Evolutionary conservation across 2,329 filamentous ascomycete genomes (phyloP).

Genomic region (Fusarium devonianum): DNA sequence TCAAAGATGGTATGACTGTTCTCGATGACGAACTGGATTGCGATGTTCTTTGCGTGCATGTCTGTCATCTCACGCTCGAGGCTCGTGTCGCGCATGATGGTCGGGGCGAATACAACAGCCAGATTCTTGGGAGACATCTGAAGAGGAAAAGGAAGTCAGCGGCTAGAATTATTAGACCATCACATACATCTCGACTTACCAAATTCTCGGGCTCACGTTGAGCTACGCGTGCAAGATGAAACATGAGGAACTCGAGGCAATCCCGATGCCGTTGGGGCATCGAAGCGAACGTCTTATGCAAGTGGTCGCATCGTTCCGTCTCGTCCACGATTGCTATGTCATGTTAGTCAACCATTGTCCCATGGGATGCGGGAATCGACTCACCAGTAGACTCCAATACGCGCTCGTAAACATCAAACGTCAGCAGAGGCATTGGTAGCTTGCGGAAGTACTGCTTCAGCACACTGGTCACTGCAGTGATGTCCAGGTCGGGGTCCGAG

Average conservation of each 20-base stretch:
- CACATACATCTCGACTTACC: slow-evolving; percentile 56
- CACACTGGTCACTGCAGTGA: slow-evolving; percentile 93
- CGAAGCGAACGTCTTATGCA: slow-evolving; percentile 76
- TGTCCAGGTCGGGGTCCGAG: slow-evolving; percentile 90
- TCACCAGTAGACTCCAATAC: slow-evolving; percentile 81
- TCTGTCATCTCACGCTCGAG: slow-evolving; percentile 96
- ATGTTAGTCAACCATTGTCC: slow-evolving; percentile 33
- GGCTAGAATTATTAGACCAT: not conserved
- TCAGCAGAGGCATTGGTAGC: slow-evolving; percentile 86
- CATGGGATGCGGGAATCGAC: slow-evolving; percentile 41
- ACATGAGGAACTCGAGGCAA: slow-evolving; percentile 90
- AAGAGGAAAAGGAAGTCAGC: slow-evolving; percentile 22
- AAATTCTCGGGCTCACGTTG: slow-evolving; percentile 84
- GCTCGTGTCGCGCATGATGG: slow-evolving; percentile 91
- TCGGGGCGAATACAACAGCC: slow-evolving; percentile 96
- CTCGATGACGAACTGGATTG: slow-evolving; percentile 92
- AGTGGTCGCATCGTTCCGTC: slow-evolving; percentile 71
- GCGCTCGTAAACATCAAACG: slow-evolving; percentile 89
- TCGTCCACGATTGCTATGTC: slow-evolving; percentile 67
- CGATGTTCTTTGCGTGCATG: slow-evolving; percentile 90
- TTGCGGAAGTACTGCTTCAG: slow-evolving; percentile 98
- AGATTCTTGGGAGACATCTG: slow-evolving; percentile 96
- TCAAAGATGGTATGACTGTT: slow-evolving; percentile 84
- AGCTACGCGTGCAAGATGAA: slow-evolving; percentile 89
- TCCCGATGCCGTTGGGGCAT: slow-evolving; percentile 86